These are phyloP conservation scores for Botrytis medusae DNA, from an alignment of 2,329 filamentous ascomycete genomes.

Conservation along the genomic window DNA sequence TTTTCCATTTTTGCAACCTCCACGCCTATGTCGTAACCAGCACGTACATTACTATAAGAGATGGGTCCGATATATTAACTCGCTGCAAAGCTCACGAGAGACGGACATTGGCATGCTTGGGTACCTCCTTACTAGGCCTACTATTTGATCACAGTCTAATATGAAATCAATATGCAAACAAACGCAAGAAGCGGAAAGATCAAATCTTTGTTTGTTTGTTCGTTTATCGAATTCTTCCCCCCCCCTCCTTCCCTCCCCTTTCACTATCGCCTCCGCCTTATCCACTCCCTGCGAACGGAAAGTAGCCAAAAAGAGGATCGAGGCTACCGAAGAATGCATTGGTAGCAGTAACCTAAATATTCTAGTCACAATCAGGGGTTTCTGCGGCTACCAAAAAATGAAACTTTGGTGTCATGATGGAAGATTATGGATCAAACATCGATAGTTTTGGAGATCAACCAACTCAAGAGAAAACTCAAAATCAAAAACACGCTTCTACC, in stretches of 20 bases:
- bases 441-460: constrained; percentile 19
- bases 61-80: constrained; percentile 19
- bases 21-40: not conserved
- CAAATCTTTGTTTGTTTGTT: not conserved
- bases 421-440: constrained; percentile 20
- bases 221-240: not conserved
- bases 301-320: not conserved
- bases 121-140: not conserved
- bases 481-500: not conserved
- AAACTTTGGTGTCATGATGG: constrained; percentile 10
- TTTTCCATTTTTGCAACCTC: not conserved
- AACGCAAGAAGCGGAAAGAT: constrained; percentile 1
- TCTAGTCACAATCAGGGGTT: not conserved
- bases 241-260: not conserved
- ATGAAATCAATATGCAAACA: constrained; percentile 14
- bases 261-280: not conserved
- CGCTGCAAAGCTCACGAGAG: constrained; percentile 20
- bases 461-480: not conserved
- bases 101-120: constrained; percentile 18
- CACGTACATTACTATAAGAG: constrained; percentile 11
- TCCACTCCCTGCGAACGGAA: not conserved
- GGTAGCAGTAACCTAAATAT: not conserved
- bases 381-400: not conserved
- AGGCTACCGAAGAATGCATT: constrained; percentile 11
- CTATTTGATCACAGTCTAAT: constrained; percentile 8